phyloP scores from a whole-genome alignment of 805 yeast species.

The Saccharomycopsis amapae region DNA sequence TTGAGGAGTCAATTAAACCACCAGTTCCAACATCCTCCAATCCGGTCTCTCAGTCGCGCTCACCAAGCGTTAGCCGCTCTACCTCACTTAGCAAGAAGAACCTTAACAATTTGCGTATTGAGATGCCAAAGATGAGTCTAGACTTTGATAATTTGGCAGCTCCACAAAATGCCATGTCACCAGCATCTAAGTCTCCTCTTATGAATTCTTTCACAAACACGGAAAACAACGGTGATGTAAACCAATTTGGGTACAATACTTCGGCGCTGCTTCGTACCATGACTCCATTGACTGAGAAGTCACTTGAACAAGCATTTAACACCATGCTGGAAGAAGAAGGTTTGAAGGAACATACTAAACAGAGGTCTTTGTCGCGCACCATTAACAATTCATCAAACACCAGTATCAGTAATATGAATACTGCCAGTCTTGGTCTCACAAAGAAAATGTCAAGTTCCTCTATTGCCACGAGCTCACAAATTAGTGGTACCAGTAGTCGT shows the following conservation, averaged over 20 bases:
- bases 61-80: background rate
- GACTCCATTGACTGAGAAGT: slow-evolving; percentile 73
- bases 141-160: slow-evolving; percentile 3
- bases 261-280: slow-evolving; percentile 49
- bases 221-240: slow-evolving; percentile 29
- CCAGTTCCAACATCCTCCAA: background rate
- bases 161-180: slow-evolving; percentile 3
- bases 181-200: slow-evolving; percentile 33
- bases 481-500: slow-evolving; percentile 1
- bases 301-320: slow-evolving; percentile 22
- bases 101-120: slow-evolving; percentile 23
- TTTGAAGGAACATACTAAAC: background rate
- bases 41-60: background rate
- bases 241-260: slow-evolving; percentile 53
- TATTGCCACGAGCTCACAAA: background rate
- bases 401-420: too few relatives aligned
- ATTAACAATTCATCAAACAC: too few relatives aligned
- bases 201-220: slow-evolving; percentile 23
- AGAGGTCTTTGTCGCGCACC: background rate
- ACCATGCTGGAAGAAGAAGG: background rate
- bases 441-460: slow-evolving; percentile 6
- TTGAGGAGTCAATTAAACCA: slow-evolving; percentile 1
- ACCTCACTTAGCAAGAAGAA: slow-evolving; percentile 5
- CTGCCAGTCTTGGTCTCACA: background rate
- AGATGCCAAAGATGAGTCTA: slow-evolving; percentile 23